Evolutionary conservation across 83 land plant species (phyloP), one percentile per base, ranked within the genome.

Genomic region (Thuja plicata): DNA sequence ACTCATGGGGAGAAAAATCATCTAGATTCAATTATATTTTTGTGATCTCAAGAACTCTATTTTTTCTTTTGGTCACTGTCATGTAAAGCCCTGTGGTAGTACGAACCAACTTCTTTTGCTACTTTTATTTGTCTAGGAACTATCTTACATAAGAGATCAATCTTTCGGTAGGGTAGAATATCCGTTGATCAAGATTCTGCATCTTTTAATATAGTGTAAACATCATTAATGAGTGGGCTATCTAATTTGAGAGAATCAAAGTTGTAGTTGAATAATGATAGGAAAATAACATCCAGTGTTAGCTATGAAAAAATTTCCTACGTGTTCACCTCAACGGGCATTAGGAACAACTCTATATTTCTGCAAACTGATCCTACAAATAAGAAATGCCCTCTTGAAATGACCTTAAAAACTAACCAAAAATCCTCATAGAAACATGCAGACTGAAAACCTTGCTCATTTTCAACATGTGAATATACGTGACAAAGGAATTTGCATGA

Each of bases 81-180:
- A 86, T 86, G 87, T 86, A 86, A 35, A 86, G 73, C 27, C n/a
- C n/a, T n/a, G n/a, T n/a, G n/a, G n/a, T n/a, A n/a, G n/a, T n/a
- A n/a, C n/a, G n/a, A n/a, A 86, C 99, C 40, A 38, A 38, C 40
- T 38, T 1, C 40, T 38, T 38, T 38, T 38, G 40, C 40, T 38
- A 1, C 40, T 38, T 38, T 38, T 38, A 38, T 38, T 38, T 38
- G 40, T 38, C 40, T 38, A 38, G 40, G 40, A 38, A 38, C 2
- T 38, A 38, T 38, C 40, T 38, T 38, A 1, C 40, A 38, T 38
- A 38, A 38, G 40, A 79, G 55, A 52, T 87, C 30, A 91, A 90
- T 97, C 99, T 98, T 93, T 99, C 99, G 97, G 85, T 97, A 98
- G 16, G 99, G 99, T 19, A 98, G 87, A 79, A 97, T 91, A 92